Percentiles rank a stretch among this genome's conserved stretches.
Evolutionary conservation across 192 early-diverging fungal genomes (phyloP).

Genomic region (Rhizoclosmatium sp.): DNA sequence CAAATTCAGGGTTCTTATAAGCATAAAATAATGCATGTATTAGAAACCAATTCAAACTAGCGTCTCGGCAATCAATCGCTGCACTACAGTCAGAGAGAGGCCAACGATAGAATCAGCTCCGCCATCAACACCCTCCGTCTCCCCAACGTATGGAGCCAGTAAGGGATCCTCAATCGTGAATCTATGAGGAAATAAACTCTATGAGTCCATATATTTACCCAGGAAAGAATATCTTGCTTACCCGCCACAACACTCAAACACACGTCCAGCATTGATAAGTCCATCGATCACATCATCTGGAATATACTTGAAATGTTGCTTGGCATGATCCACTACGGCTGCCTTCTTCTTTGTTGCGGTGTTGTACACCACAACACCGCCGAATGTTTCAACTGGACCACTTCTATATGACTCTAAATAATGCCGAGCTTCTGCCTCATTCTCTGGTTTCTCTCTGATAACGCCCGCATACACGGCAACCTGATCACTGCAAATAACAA

Average conservation of each 20-base stretch:
- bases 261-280: conserved; percentile 52
- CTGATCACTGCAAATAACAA: conserved; percentile 52
- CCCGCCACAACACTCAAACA: conserved; percentile 58
- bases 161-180: conserved; percentile 62
- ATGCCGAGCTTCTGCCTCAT: conserved; percentile 40
- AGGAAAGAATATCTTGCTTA: too few species aligned
- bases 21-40: too few species aligned
- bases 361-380: conserved; percentile 56
- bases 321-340: conserved; percentile 49
- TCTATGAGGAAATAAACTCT: not conserved
- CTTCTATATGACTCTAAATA: conserved; percentile 48
- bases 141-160: conserved; percentile 48
- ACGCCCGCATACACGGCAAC: conserved; percentile 49
- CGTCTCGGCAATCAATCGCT: conserved; percentile 41
- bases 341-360: conserved; percentile 42
- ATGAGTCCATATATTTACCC: too few species aligned
- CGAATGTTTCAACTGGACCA: conserved; percentile 50
- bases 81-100: conserved; percentile 51
- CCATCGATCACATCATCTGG: conserved; percentile 50
- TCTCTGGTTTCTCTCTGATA: conserved; percentile 59
- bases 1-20: too few species aligned
- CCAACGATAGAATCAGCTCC: conserved; percentile 59
- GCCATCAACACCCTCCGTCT: conserved; percentile 53
- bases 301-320: conserved; percentile 50
- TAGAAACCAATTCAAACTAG: not conserved